Base-by-base conservation (phyloP, 208 protist species). In the Crithidia bombi region DNA sequence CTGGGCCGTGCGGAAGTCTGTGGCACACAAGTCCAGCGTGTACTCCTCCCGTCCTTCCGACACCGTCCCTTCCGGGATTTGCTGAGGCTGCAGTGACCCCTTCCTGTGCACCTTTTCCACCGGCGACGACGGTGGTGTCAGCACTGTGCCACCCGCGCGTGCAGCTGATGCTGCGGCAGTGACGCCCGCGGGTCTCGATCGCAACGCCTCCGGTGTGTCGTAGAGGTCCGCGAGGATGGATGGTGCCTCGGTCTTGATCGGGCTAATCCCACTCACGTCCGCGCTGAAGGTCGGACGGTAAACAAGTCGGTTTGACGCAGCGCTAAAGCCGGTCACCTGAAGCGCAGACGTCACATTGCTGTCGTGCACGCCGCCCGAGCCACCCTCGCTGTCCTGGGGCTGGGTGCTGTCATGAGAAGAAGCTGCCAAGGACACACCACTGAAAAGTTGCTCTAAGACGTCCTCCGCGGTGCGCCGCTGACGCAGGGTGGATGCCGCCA, bases 201-300 rank as follows among this genome's bases (percentile, higher is more conserved):
- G 44, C n/a, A 57, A 23, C 10, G 2, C 41, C 21, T 58, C 61
- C 26, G 67, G 67, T 28, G 72, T 65, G 30, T 67, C 64, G 67
- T 81, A 85, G 21, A 81, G 59, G 4, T 82, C 81, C 14, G 47
- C 69, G 0, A 86, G 41, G 14, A 82, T 55, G 9, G 81, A 86
- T 15, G 72, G 43, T 19, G 66, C 64, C 28, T 86, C 81, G 17
- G 69, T 78, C n/a, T 73, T 70, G 36, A 86, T 82, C 33, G 75
- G 54, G 51, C 80, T 89, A 64, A 89, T 81, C 38, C 62, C 63
- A 36, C 77, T 89, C 21, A 86, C 65, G 28, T 85, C 81, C 0
- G 70, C 33, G 10, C 69, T 65, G 11, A 74, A 30, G 7, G 56
- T 63, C 0, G 62, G 66, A 21, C 67, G 56, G 19, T 72, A 6